These are phyloP conservation scores for Vitis hybrid DNA, from an alignment of 177 flowering plant species.

Conservation along the genomic window DNA sequence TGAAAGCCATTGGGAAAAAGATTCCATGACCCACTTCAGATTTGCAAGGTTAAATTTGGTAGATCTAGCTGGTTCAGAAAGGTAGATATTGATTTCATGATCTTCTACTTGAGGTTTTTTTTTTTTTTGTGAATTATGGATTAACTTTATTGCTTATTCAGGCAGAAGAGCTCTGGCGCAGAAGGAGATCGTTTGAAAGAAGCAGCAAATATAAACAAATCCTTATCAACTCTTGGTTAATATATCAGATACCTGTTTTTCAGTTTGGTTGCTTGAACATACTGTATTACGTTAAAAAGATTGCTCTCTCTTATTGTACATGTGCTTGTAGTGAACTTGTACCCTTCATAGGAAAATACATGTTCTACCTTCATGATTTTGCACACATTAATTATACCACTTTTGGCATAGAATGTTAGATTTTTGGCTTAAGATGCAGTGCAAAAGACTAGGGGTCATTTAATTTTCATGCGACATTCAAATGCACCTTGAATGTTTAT, in stretches of 20 bases:
- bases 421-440: neutral
- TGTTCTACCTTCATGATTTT: neutral
- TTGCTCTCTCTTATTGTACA: neutral
- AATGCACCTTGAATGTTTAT: neutral
- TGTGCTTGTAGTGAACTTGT: neutral
- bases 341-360: neutral
- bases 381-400: neutral
- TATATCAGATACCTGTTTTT: constrained; percentile 2
- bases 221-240: constrained; percentile 93
- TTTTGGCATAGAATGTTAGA: neutral
- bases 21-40: constrained; percentile 68
- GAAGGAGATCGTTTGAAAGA: constrained; percentile 95
- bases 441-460: neutral
- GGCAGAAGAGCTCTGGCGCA: constrained; percentile 97
- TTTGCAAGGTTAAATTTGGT: constrained; percentile 89
- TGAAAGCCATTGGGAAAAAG: constrained; percentile 86
- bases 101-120: neutral
- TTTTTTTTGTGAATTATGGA: neutral
- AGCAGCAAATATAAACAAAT: constrained; percentile 94
- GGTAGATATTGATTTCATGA: constrained; percentile 39
- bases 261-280: neutral
- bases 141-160: constrained; percentile 25
- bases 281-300: neutral
- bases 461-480: neutral
- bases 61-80: constrained; percentile 95